Base-by-base conservation (phyloP, 305 asterid species). In the Petunia hybrid region DNA sequence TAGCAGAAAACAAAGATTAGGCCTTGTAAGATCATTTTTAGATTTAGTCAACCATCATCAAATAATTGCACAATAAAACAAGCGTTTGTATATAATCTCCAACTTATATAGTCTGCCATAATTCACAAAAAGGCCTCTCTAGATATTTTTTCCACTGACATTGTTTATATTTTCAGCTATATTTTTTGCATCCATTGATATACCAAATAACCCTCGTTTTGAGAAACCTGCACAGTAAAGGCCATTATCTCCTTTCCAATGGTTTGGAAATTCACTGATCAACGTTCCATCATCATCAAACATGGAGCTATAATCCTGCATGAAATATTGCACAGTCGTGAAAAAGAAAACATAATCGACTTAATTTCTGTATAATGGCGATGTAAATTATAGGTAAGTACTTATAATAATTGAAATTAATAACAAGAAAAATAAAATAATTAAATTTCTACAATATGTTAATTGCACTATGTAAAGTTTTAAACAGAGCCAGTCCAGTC, bases 231-330 rank as follows among this genome's bases (percentile, higher is more conserved):
- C 83, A 48, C 64, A 67, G 22, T 83, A 83, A 4, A 83, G 59
- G 1, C 86, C 83, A 46, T 80, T 75, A 31, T 65, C 48, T 3
- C 83, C 86, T 60, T 83, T 83, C 83, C 83, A 83, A 46, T 56
- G 78, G 6, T 42, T 56, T 82, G 81, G 81, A 31, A 22, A 43
- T 41, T 8, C 3, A 8, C 5, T 39, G n/a, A 2, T 31, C 14
- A 78, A 45, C 0, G 46, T 64, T 42, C 79, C 86, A 55, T 80
- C 81, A 10, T 76, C 75, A 39, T 42, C 22, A 14, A 74, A 43
- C 61, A 79, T 42, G 39, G 68, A 51, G 9, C 76, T 40, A 53
- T 73, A 12, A 45, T 38, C 83, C 86, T 80, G 73, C 43, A n/a
- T 7, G 6, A 31, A 42, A 1, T 10, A 36, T 42, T 12, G 4